A percentile compares a stretch with the other conserved stretches of the same genome.
Evolutionary conservation across 805 yeast species (phyloP).

Genomic region (Candida cerambycidarum): DNA sequence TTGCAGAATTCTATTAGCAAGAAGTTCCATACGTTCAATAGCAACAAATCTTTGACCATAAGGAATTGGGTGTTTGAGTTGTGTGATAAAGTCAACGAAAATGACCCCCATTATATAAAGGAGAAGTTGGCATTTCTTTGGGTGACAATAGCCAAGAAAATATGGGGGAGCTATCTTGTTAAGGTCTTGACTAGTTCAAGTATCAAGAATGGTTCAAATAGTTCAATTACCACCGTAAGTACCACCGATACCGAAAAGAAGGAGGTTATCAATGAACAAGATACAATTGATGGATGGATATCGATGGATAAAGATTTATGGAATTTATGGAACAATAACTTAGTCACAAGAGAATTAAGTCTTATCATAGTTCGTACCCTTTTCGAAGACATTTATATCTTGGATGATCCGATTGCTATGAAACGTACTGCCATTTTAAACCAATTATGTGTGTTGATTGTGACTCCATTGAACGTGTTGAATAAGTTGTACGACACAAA

Average conservation of each 20-base stretch:
- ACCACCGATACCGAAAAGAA: conserved; percentile 18
- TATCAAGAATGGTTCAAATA: conserved; percentile 1
- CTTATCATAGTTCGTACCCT: conserved; percentile 78
- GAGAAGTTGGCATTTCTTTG: conserved; percentile 89
- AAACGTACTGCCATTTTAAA: conserved; percentile 74
- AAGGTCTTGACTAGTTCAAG: conserved; percentile 19
- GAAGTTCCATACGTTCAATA: conserved; percentile 54
- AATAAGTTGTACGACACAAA: conserved; percentile 63
- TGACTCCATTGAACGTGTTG: conserved; percentile 68
- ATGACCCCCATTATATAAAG: conserved; percentile 85
- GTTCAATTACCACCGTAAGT: conserved; percentile 1
- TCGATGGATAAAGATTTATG: conserved; percentile 80
- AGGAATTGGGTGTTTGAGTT: conserved; percentile 85
- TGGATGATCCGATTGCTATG: conserved; percentile 89
- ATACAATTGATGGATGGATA: conserved; percentile 70
- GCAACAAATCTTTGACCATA: conserved; percentile 61
- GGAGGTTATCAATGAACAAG: conserved; percentile 38
- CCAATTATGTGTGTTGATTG: conserved; percentile 80
- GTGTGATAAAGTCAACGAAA: conserved; percentile 53
- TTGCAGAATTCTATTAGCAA: conserved; percentile 68
- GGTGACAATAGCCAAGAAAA: conserved; percentile 87
- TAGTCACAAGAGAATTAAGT: conserved; percentile 70
- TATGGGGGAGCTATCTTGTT: conserved; percentile 80
- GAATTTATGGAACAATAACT: conserved; percentile 67
- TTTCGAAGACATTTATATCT: conserved; percentile 88